phyloP scores from a whole-genome alignment of 257 asterid species.

The Pogostemon cablin region DNA sequence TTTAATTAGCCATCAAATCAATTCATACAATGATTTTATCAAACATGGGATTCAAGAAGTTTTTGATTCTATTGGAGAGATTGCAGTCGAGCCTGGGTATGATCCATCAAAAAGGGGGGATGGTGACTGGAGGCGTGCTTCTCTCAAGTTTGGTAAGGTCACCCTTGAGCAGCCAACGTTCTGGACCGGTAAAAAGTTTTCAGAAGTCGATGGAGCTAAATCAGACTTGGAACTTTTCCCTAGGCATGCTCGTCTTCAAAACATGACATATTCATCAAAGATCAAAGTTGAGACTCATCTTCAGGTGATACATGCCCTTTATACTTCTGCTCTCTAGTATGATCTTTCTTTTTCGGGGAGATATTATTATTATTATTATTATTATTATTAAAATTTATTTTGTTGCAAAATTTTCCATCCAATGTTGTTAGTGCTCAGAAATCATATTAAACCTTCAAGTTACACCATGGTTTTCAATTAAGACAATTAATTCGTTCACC shows the following conservation, averaged over 20 bases:
- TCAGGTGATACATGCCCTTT: slow-evolving; percentile 48
- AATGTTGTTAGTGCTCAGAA: not conserved
- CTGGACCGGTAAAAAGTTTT: slow-evolving; percentile 66
- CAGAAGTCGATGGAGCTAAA: slow-evolving; percentile 49
- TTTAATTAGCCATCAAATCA: slow-evolving; percentile 78
- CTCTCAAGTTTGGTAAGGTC: slow-evolving; percentile 79
- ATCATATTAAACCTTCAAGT: not conserved
- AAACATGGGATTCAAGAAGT: slow-evolving; percentile 68
- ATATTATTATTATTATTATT: not conserved
- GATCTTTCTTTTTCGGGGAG: not conserved
- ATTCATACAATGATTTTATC: slow-evolving; percentile 75
- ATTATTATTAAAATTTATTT: no score
- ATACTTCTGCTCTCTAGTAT: not conserved
- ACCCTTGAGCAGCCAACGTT: slow-evolving; percentile 61
- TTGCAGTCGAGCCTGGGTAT: slow-evolving; percentile 68
- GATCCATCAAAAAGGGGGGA: slow-evolving; percentile 85
- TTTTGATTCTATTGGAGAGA: slow-evolving; percentile 80
- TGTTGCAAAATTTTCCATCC: not conserved
- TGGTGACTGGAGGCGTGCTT: slow-evolving; percentile 77
- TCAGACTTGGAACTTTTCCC: slow-evolving; percentile 59
- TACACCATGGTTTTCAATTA: not conserved
- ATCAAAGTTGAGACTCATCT: slow-evolving; percentile 64
- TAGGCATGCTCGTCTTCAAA: slow-evolving; percentile 90
- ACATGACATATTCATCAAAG: slow-evolving; percentile 84
- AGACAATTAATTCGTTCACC: not conserved